Base-by-base conservation (phyloP, 306 rosid species). In the Casuarina cunninghamiana region DNA sequence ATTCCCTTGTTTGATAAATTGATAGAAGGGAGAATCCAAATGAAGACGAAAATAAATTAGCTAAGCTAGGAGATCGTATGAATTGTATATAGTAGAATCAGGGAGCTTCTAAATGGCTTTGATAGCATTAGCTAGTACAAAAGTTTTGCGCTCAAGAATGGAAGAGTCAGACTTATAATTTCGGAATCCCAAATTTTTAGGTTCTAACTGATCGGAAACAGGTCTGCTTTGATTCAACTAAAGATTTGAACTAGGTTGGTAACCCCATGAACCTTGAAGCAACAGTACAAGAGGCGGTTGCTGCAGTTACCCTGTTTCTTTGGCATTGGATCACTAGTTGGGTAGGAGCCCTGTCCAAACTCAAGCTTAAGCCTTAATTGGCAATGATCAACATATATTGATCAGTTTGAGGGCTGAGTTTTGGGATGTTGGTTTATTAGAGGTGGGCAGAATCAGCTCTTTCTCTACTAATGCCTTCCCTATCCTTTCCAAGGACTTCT, bases 251-350 rank as follows among this genome's bases (percentile, higher is more conserved):
- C 32, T n/a, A 42, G 71, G 50, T 6, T 41, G 11, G 0, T 8
- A 13, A 65, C 21, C 26, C 48, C 39, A 66, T 66, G 32, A 67
- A 42, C 48, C 12, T 67, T 7, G 49, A 67, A 67, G 46, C 71
- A 32, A 12, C 68, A 16, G 42, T 35, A 35, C 9, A 5, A 11
- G 68, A 3, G 71, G 50, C 17, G 37, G 32, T 41, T 15, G 69
- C 71, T 66, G 50, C 71, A 6, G 13, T 38, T 16, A 42, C 21
- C 50, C 49, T 16, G 69, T 62, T 17, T 62, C 49, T 66, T 42
- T 66, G 35, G 15, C 71, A 66, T 41, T 42, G 71, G 71, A 43
- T 26, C 71, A 66, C 35, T 38, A 50, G 50, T 9, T 66, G 50
- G 49, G 49, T 66, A 42, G 71, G 32, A 37, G 50, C 71, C 50